phyloP scores from a whole-genome alignment of 148 eudicot species.

The Chenopodium formosanum region DNA sequence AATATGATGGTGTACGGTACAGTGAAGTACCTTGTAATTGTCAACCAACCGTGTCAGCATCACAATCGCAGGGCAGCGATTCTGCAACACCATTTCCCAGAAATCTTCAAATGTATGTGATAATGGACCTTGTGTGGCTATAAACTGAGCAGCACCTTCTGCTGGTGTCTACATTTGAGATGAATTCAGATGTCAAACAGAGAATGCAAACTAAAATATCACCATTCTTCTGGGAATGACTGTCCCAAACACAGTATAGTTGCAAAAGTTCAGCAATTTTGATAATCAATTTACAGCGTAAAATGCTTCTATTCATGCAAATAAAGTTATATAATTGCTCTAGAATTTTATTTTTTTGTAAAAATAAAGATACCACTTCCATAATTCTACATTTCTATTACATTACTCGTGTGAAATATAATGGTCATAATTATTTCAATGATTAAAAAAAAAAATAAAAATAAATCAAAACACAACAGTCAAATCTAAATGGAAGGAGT shows the following conservation, averaged over 20 bases:
- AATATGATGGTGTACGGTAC: conserved; percentile 7
- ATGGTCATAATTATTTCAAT: background rate
- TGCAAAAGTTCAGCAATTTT: background rate
- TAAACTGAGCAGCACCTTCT: conserved; percentile 66
- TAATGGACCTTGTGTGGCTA: conserved; percentile 98
- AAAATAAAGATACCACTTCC: background rate
- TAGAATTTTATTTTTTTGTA: background rate
- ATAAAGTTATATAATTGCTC: background rate
- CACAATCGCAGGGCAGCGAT: conserved; percentile 75
- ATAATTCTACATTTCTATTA: background rate
- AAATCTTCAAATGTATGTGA: conserved; percentile 89
- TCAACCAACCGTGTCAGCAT: conserved; percentile 94
- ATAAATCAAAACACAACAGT: background rate
- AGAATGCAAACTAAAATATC: background rate
- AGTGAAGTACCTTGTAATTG: conserved; percentile 60
- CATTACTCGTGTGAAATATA: background rate
- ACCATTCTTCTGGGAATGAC: background rate
- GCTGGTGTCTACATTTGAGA: conserved; percentile 53
- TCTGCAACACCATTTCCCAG: conserved; percentile 95
- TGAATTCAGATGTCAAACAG: conserved; percentile 19
- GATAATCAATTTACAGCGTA: background rate
- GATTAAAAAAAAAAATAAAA: too few relatives aligned
- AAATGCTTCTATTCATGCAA: background rate
- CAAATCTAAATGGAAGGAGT: background rate
- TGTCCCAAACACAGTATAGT: background rate